Evolutionary conservation across 2,329 filamentous ascomycete species (phyloP).

Genomic region (Talaromyces islandicus): DNA sequence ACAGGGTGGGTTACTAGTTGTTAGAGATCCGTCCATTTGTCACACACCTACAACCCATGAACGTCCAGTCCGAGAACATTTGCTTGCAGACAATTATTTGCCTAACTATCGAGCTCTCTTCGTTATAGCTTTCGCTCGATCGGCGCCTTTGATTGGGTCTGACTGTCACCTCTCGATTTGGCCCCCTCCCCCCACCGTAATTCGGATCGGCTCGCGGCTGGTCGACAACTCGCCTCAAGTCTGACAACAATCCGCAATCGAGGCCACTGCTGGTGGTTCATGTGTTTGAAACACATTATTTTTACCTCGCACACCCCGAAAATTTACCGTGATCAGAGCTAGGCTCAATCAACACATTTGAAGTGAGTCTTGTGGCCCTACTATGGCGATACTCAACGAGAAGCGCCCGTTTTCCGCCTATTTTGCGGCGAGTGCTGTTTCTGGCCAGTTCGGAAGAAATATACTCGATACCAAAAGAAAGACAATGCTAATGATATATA

Average conservation of each 20-base stretch:
- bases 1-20: background rate
- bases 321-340: background rate
- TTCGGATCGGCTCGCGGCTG: background rate
- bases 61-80: background rate
- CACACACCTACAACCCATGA: background rate
- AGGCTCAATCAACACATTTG: background rate
- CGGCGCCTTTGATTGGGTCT: background rate
- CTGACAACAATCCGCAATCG: background rate
- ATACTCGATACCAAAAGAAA: background rate
- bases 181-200: background rate
- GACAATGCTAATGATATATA: background rate
- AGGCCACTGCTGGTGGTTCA: background rate
- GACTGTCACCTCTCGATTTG: background rate
- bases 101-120: background rate
- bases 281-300: background rate
- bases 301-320: background rate
- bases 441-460: background rate
- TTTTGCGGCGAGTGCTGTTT: background rate
- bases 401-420: background rate
- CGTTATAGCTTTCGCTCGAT: background rate
- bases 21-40: background rate
- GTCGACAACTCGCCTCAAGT: background rate
- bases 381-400: background rate
- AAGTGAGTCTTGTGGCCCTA: background rate
- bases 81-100: background rate